A percentile compares a stretch with the other conserved stretches of the same genome.
phyloP scores from a whole-genome alignment of 2,329 filamentous ascomycete species.

The Paecilomyces variotii region DNA sequence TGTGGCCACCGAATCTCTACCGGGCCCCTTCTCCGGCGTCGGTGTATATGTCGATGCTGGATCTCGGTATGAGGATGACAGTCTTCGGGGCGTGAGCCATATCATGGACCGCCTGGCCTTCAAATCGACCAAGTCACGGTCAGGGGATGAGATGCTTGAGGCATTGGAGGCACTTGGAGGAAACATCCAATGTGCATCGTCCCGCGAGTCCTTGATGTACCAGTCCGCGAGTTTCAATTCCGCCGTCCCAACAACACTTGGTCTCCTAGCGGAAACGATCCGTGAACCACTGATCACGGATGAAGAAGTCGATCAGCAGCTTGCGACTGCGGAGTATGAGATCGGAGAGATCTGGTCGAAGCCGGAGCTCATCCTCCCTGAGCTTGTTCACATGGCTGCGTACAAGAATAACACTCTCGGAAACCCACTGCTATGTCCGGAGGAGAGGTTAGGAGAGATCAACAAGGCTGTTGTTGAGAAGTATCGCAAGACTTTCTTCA shows the following conservation, averaged over 20 bases:
- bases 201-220: conserved; percentile 95
- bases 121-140: conserved; percentile 68
- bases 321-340: conserved; percentile 89
- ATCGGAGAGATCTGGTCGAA: conserved; percentile 97
- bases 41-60: conserved; percentile 95
- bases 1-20: conserved; percentile 88
- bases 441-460: conserved; percentile 70
- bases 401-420: conserved; percentile 95
- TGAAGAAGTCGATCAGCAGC: conserved; percentile 75
- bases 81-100: conserved; percentile 82
- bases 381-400: conserved; percentile 89
- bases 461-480: conserved; percentile 63
- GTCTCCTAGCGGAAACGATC: conserved; percentile 86
- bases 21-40: conserved; percentile 88
- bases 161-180: conserved; percentile 80
- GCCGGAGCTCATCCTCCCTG: conserved; percentile 89
- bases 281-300: conserved; percentile 77
- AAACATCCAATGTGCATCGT: conserved; percentile 95
- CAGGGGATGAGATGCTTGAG: conserved; percentile 79
- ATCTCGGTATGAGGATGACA: conserved; percentile 83
- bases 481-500: conserved; percentile 78
- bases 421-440: conserved; percentile 84
- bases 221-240: conserved; percentile 97
- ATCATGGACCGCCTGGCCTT: conserved; percentile 94
- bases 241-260: conserved; percentile 73